Percentiles rank a stretch among this genome's conserved stretches.
Evolutionary conservation across 2,329 filamentous ascomycete genomes (phyloP).

Genomic region (Chrysoporthe cubensis): DNA sequence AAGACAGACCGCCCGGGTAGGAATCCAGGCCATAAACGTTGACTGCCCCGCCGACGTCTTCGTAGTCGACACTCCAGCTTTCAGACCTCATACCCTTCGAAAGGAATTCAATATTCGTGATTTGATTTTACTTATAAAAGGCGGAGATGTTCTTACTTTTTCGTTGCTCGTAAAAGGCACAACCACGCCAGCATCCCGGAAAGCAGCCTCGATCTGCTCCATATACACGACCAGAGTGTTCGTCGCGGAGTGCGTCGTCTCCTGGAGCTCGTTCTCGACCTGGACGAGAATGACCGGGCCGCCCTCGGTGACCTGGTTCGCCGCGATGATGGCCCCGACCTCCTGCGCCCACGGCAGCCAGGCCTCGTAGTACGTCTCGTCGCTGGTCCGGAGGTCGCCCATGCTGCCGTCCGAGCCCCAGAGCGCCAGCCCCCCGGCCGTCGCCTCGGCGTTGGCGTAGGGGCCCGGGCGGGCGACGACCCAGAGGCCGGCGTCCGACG

Average conservation of each 20-base stretch:
- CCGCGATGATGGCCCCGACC: slow-evolving; percentile 53
- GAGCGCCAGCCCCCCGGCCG: slow-evolving; percentile 48
- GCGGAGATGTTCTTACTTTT: slow-evolving; percentile 36
- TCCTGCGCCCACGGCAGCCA: slow-evolving; percentile 54
- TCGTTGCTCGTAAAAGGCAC: slow-evolving; percentile 56
- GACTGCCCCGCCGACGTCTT: slow-evolving; percentile 58
- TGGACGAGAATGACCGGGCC: slow-evolving; percentile 56
- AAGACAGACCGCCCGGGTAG: slow-evolving; percentile 52
- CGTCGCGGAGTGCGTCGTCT: slow-evolving; percentile 46
- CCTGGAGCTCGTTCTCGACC: slow-evolving; percentile 57
- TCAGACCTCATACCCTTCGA: slow-evolving; percentile 44
- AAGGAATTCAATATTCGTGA: not conserved
- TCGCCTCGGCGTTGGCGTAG: slow-evolving; percentile 48
- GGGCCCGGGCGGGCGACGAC: slow-evolving; percentile 52
- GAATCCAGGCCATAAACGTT: slow-evolving; percentile 53
- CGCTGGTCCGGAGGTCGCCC: slow-evolving; percentile 45
- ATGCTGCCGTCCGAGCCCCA: slow-evolving; percentile 50
- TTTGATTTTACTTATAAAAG: not conserved
- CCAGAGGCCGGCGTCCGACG: slow-evolving; percentile 55
- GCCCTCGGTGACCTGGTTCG: slow-evolving; percentile 56
- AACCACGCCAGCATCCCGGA: slow-evolving; percentile 49
- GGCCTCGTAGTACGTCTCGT: slow-evolving; percentile 45
- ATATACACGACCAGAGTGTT: slow-evolving; percentile 55
- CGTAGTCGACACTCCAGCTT: slow-evolving; percentile 59
- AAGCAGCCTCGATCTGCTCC: slow-evolving; percentile 53